Conservation (phyloP, 176 grass and related monocot species). For the Ensete ventricosum region DNA sequence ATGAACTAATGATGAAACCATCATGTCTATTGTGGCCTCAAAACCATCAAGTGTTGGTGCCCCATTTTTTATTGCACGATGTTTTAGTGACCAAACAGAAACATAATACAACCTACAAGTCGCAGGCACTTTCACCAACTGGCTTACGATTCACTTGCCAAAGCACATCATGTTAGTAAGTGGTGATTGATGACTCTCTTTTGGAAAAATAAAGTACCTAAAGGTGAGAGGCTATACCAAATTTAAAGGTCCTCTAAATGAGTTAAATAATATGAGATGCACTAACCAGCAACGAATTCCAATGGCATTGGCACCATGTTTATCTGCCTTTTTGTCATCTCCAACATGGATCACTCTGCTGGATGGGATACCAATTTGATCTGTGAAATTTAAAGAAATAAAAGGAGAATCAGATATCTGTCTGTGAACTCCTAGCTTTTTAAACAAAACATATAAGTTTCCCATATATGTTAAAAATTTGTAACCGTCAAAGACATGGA, state of each 20-base stretch:
- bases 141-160: not conserved
- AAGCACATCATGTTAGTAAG: not conserved
- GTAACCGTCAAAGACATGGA: not conserved
- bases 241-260: not conserved
- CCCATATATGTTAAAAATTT: not conserved
- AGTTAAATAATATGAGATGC: not conserved
- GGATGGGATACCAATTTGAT: constrained; percentile 52
- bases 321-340: constrained; percentile 77
- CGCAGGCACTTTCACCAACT: too few relatives aligned
- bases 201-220: not conserved
- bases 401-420: not conserved
- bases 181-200: not conserved
- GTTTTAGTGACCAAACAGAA: not conserved
- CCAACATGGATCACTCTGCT: constrained; percentile 62
- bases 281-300: constrained; percentile 82
- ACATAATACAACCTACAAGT: not conserved
- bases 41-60: not conserved
- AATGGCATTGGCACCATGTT: constrained; percentile 53
- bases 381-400: constrained; percentile 28
- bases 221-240: not conserved
- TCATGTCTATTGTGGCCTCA: not conserved
- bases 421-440: not conserved
- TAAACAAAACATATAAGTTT: not conserved
- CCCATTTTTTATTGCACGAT: not conserved
- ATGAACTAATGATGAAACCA: not conserved